A percentile compares a stretch with the other conserved stretches of the same genome.
These are phyloP conservation scores for Verticillium longisporum DNA, from an alignment of 2,329 filamentous ascomycete genomes.

Conservation along the genomic window DNA sequence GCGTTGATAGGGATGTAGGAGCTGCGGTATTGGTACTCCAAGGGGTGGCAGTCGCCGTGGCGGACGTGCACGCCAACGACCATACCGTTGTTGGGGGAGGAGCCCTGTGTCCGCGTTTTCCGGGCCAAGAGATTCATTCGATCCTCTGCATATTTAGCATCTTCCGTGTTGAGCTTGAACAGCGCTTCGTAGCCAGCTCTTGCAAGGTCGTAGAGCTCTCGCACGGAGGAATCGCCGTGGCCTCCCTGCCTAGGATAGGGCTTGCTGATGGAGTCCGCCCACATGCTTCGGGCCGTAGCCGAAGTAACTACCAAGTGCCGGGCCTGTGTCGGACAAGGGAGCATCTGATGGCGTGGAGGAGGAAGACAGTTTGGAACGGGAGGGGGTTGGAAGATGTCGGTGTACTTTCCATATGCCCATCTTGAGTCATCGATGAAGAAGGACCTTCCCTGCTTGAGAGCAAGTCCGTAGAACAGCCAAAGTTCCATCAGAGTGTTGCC, in stretches of 20 bases:
- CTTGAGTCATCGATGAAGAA: slow-evolving; percentile 83
- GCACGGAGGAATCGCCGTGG: slow-evolving; percentile 29
- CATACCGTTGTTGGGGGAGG: slow-evolving; percentile 39
- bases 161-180: slow-evolving; percentile 61
- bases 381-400: slow-evolving; percentile 62
- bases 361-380: slow-evolving; percentile 60
- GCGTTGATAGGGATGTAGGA: slow-evolving; percentile 70
- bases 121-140: slow-evolving; percentile 50
- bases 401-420: slow-evolving; percentile 76
- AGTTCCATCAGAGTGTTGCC: slow-evolving; percentile 70
- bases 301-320: slow-evolving; percentile 68
- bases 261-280: slow-evolving; percentile 47
- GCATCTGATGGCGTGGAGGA: slow-evolving; percentile 66
- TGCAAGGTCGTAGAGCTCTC: slow-evolving; percentile 61
- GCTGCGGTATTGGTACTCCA: slow-evolving; percentile 68
- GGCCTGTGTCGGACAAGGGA: slow-evolving; percentile 73
- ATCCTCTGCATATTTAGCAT: slow-evolving; percentile 55
- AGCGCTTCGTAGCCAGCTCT: slow-evolving; percentile 66
- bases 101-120: slow-evolving; percentile 34
- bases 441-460: slow-evolving; percentile 62
- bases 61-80: slow-evolving; percentile 72
- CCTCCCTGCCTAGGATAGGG: slow-evolving; percentile 49
- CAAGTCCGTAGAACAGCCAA: slow-evolving; percentile 79
- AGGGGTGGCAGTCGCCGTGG: slow-evolving; percentile 70
- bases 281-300: slow-evolving; percentile 57